These are phyloP conservation scores for Phytophthora idaei DNA, from an alignment of 352 stramenopile species.

Conservation along the genomic window DNA sequence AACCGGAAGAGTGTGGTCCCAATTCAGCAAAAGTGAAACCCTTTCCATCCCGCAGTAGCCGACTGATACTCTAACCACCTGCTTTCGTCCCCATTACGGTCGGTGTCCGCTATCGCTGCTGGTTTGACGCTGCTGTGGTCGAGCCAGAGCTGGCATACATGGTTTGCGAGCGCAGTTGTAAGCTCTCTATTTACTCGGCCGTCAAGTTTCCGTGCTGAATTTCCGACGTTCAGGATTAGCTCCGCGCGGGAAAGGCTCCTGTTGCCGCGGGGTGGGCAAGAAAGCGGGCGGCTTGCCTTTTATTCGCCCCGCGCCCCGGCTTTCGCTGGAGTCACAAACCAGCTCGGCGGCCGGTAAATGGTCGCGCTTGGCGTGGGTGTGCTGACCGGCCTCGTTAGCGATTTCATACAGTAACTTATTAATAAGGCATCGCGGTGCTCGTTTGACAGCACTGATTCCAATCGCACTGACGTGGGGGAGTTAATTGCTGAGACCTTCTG, in stretches of 20 bases:
- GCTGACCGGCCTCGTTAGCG: too few relatives aligned
- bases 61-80: constrained; percentile 6
- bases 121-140: background rate
- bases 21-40: constrained; percentile 25
- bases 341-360: background rate
- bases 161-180: background rate
- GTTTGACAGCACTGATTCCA: constrained; percentile 17
- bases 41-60: background rate
- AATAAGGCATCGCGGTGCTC: background rate
- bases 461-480: background rate
- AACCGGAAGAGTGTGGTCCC: constrained; percentile 1
- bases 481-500: constrained; percentile 6
- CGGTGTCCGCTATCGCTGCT: too few relatives aligned
- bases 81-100: too few relatives aligned
- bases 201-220: background rate
- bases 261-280: constrained; percentile 4
- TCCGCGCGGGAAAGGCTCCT: constrained; percentile 13
- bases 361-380: background rate
- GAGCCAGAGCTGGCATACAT: background rate
- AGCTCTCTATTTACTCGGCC: background rate
- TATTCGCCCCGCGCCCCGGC: constrained; percentile 16
- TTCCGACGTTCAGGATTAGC: constrained; percentile 1
- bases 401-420: too few relatives aligned
- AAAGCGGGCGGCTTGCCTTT: constrained; percentile 20
- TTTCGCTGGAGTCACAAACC: constrained; percentile 19